Conservation (phyloP, 192 early-diverging fungal species). For the Coemansia sp. region DNA sequence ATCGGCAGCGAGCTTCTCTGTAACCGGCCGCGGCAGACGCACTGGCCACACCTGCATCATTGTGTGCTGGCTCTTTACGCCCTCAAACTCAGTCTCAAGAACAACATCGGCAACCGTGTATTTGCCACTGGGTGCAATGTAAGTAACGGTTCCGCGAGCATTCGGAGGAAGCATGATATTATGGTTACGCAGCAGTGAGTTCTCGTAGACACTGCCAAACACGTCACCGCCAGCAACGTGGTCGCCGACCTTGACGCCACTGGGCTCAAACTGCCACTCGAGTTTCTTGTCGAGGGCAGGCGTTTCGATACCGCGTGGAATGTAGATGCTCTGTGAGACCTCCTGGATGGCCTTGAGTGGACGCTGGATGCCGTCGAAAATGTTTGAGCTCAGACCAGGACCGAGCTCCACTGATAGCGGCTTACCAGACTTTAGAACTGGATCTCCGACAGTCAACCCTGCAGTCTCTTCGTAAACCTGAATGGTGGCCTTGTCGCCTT, state of each 20-base stretch:
- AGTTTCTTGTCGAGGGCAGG: conserved; percentile 89
- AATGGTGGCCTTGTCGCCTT: conserved; percentile 98
- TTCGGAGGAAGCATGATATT: conserved; percentile 94
- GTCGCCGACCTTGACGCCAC: conserved; percentile 88
- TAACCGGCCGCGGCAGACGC: conserved; percentile 88
- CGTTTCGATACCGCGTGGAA: conserved; percentile 98
- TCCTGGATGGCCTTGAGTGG: conserved; percentile 96
- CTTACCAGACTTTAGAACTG: conserved; percentile 96
- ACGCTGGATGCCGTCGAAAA: conserved; percentile 99
- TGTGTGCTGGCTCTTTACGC: conserved; percentile 85
- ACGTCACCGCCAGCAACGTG: conserved; percentile 98
- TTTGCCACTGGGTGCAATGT: conserved; percentile 87
- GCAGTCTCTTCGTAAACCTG: conserved; percentile 99
- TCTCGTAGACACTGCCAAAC: conserved; percentile 92
- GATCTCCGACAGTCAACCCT: conserved; percentile 98
- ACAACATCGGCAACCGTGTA: conserved; percentile 92
- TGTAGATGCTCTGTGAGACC: conserved; percentile 93
- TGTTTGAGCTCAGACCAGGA: conserved; percentile 88
- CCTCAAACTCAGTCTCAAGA: conserved; percentile 96
- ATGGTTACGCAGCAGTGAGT: conserved; percentile 88
- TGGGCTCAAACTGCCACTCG: conserved; percentile 94
- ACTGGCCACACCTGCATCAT: conserved; percentile 99
- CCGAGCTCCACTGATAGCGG: conserved; percentile 98
- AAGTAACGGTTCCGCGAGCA: conserved; percentile 90
- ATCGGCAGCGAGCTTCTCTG: conserved; percentile 93